phyloP scores from a whole-genome alignment of 2,329 filamentous ascomycete genomes.

The Fragosphaeria purpurea region DNA sequence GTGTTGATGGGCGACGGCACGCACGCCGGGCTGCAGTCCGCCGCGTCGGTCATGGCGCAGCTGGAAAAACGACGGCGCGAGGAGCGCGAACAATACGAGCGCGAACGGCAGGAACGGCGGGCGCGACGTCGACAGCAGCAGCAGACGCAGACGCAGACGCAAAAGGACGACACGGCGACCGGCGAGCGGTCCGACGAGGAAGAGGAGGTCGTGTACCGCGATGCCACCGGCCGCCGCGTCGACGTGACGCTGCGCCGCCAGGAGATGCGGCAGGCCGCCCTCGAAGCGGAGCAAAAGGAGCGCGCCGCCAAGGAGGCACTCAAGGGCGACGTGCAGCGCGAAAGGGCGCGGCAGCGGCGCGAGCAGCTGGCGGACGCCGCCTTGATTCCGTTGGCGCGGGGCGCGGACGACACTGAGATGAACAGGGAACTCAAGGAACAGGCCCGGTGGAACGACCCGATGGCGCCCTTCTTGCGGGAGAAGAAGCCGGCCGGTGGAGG shows the following conservation, averaged over 20 bases:
- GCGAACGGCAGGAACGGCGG: conserved; percentile 14
- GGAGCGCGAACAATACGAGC: conserved; percentile 23
- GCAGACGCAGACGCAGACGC: conserved; percentile 81
- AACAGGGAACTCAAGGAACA: conserved; percentile 71
- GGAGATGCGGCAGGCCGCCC: conserved; percentile 58
- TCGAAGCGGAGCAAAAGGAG: conserved; percentile 63
- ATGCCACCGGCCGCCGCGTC: conserved; percentile 88
- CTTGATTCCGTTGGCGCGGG: conserved; percentile 68
- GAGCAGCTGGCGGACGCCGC: conserved; percentile 70
- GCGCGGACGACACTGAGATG: conserved; percentile 74
- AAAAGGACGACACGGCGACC: conserved; percentile 57
- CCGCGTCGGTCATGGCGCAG: conserved; percentile 63
- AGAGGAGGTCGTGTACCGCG: conserved; percentile 84
- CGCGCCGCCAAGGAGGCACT: conserved; percentile 57
- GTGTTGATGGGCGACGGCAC: conserved; percentile 81
- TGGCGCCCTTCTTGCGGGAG: conserved; percentile 62
- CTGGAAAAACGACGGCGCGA: conserved; percentile 44
- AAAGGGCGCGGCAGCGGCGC: conserved; percentile 52
- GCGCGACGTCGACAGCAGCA: conserved; percentile 26
- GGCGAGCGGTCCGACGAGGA: conserved; percentile 33
- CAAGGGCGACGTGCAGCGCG: conserved; percentile 76
- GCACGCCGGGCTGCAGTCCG: conserved; percentile 77
- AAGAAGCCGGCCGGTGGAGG: conserved; percentile 25
- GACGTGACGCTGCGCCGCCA: conserved; percentile 86
- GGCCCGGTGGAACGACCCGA: conserved; percentile 89